These are phyloP conservation scores for Candida hungchunana DNA, from an alignment of 805 yeast genomes.

Conservation along the genomic window DNA sequence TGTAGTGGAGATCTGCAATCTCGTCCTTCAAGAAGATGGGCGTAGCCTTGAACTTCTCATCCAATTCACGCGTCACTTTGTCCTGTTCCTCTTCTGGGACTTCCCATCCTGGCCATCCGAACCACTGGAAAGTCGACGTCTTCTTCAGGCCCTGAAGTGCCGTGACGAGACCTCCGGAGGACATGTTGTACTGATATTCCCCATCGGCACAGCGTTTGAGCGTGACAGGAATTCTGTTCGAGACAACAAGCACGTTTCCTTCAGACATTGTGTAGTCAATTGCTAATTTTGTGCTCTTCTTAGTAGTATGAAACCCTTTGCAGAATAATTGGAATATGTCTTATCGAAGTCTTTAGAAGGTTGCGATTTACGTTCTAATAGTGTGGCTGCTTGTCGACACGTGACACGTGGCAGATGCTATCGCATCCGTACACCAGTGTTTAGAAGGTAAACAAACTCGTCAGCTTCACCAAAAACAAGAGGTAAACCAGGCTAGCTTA, in stretches of 20 bases:
- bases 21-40: slow-evolving; percentile 88
- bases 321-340: no score
- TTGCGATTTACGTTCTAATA: no score
- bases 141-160: slow-evolving; percentile 90
- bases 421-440: no score
- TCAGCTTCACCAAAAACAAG: background rate
- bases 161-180: slow-evolving; percentile 96
- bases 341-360: no score
- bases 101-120: slow-evolving; percentile 97
- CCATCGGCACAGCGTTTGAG: slow-evolving; percentile 62
- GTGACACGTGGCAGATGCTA: no score
- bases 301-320: no score
- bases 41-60: slow-evolving; percentile 76
- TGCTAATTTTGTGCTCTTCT: no score
- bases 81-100: slow-evolving; percentile 73
- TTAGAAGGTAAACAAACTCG: background rate
- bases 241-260: slow-evolving; percentile 78
- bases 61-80: slow-evolving; percentile 64
- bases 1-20: slow-evolving; percentile 92
- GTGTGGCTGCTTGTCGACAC: no score
- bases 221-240: slow-evolving; percentile 94
- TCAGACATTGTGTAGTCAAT: slow-evolving; percentile 9
- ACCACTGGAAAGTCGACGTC: slow-evolving; percentile 86
- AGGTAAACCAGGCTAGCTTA: background rate
- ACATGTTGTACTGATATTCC: slow-evolving; percentile 79